Evolutionary conservation across 371 early-diverging fungal species (phyloP), one percentile per base, ranked within the genome.

Genomic region (Rhizopus sp.): DNA sequence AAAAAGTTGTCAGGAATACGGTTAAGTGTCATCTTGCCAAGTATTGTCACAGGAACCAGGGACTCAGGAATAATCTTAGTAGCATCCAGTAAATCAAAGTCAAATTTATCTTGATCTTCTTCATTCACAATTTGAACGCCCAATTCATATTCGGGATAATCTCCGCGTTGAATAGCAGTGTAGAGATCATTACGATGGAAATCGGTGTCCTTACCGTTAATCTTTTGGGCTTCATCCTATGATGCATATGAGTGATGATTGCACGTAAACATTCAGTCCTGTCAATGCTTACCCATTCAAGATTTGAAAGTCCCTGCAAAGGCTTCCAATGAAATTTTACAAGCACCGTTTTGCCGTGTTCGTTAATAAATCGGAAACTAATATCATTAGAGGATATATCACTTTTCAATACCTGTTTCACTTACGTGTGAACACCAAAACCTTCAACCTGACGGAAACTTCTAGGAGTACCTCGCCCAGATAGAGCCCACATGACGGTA

Each of bases 311-410:
- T 7, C 83, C 83, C 37, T 68, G 74, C n/a, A 69, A 34, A 4
- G 86, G 76, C 31, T 79, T 83, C 73, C 77, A 84, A 46, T 73
- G 69, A 57, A 77, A 85, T 58, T 84, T 85, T 59, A 75, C 79
- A 58, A 77, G 77, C 2, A 54, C 60, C 23, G 62, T 13, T 13
- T 73, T 63, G 13, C 76, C 73, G 6, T 73, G 46, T 17, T 63
- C 77, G 59, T 77, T 81, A 52, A 84, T 57, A 4, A 82, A 51
- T 15, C 76, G 73, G 70, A 79, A 83, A 5, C 53, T 59, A 33
- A 45, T 38, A 34, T 4, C 13, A 53, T 31, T 4, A 49, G 8
- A 12, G 17, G 7, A 7, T 33, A 15, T n/a, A 7, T 17, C 17
- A 47, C 30, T 8, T 47, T 47, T 23, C 23, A 23, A 23, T 23